Evolutionary conservation across 495 filamentous ascomycete species (phyloP).

Genomic region (Tirmania nivea): DNA sequence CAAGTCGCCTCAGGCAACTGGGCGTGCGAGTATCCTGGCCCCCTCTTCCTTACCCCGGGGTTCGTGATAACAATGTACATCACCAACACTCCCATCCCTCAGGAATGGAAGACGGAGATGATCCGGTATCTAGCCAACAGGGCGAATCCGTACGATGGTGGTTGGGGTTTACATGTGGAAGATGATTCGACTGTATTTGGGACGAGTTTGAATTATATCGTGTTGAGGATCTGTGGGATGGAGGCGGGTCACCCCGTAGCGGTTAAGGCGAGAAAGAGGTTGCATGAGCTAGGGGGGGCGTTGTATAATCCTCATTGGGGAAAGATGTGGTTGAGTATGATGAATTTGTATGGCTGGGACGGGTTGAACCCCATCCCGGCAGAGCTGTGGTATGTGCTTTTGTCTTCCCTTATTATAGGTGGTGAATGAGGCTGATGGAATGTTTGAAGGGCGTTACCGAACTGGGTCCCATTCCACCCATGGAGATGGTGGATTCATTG

Average conservation of each 20-base stretch:
- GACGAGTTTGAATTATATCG: slow-evolving; percentile 74
- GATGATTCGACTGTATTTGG: slow-evolving; percentile 85
- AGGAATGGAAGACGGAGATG: slow-evolving; percentile 65
- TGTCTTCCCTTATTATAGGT: slow-evolving; percentile 7
- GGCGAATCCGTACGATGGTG: slow-evolving; percentile 71
- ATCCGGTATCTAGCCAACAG: slow-evolving; percentile 80
- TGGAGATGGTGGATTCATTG: slow-evolving; percentile 99
- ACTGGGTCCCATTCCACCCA: slow-evolving; percentile 84
- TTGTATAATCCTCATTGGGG: slow-evolving; percentile 77
- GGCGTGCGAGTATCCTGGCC: slow-evolving; percentile 91
- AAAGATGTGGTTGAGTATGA: slow-evolving; percentile 72
- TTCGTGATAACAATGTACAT: slow-evolving; percentile 74
- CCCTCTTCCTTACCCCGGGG: slow-evolving; percentile 68
- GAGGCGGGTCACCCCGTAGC: slow-evolving; percentile 65
- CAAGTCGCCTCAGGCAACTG: slow-evolving; percentile 80
- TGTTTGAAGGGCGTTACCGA: slow-evolving; percentile 43
- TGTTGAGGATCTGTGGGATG: slow-evolving; percentile 69
- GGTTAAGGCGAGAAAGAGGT: slow-evolving; percentile 60
- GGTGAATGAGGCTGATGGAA: neutral
- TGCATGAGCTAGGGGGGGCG: slow-evolving; percentile 75
- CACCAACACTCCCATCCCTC: slow-evolving; percentile 72
- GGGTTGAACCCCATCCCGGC: slow-evolving; percentile 84
- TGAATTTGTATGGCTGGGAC: slow-evolving; percentile 74
- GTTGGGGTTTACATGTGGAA: slow-evolving; percentile 93
- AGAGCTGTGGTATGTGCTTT: slow-evolving; percentile 47